Conservation (phyloP, 2,329 filamentous ascomycete genomes). For the Penicillium decumbens region DNA sequence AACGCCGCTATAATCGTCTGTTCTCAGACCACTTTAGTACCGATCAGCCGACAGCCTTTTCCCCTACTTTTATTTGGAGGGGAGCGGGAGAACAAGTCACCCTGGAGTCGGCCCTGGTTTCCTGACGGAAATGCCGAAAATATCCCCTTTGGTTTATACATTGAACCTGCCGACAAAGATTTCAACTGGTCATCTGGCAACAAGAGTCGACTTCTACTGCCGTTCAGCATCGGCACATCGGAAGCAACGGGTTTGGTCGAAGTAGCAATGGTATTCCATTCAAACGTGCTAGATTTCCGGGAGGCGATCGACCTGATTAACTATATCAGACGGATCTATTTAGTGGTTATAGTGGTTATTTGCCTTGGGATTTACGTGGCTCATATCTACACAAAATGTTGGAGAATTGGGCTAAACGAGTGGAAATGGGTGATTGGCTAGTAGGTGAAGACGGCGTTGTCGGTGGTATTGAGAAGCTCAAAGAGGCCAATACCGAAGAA, state of each 20-base stretch:
- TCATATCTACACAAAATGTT: constrained; percentile 22
- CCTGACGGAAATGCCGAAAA: not conserved
- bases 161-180: constrained; percentile 2
- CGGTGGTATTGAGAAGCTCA: constrained; percentile 30
- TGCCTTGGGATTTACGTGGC: constrained; percentile 4
- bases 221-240: constrained; percentile 16
- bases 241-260: constrained; percentile 1
- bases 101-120: constrained; percentile 8
- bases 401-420: constrained; percentile 22
- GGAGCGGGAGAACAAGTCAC: constrained; percentile 1
- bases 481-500: constrained; percentile 27
- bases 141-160: constrained; percentile 15
- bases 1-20: not conserved
- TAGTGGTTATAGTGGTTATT: constrained; percentile 8
- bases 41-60: too few species aligned
- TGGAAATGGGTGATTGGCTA: constrained; percentile 26
- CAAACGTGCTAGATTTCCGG: too few species aligned
- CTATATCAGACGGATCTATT: constrained; percentile 15
- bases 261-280: too few species aligned
- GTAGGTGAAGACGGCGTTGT: constrained; percentile 23
- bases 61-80: constrained; percentile 8
- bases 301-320: not conserved
- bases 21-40: not conserved
- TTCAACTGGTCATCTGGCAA: constrained; percentile 11
- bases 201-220: constrained; percentile 13